Conservation (phyloP, 371 early-diverging fungal genomes). For the Apophysomyces variabilis region DNA sequence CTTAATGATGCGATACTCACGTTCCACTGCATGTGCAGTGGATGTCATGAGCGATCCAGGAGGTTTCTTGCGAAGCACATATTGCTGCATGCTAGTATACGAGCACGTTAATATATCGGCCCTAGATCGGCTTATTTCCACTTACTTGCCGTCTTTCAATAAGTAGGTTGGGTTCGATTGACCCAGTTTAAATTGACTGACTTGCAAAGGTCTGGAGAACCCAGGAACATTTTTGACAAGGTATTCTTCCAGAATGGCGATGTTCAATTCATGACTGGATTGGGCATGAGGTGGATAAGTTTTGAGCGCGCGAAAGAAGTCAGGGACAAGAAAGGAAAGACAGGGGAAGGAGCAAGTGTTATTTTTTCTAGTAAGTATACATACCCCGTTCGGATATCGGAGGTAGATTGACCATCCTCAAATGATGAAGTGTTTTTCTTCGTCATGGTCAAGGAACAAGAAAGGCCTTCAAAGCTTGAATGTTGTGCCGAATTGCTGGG, state of each 20-base stretch:
- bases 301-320: not conserved
- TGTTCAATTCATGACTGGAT: constrained; percentile 69
- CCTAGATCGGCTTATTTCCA: not conserved
- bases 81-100: constrained; percentile 52
- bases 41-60: constrained; percentile 82
- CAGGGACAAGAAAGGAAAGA: constrained; percentile 1
- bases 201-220: constrained; percentile 66
- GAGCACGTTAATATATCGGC: not conserved
- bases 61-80: constrained; percentile 92
- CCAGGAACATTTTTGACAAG: constrained; percentile 52
- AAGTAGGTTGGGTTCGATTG: constrained; percentile 94
- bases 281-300: not conserved
- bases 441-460: constrained; percentile 3
- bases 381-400: constrained; percentile 43
- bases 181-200: constrained; percentile 87
- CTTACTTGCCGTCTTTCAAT: constrained; percentile 70
- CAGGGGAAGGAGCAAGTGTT: not conserved
- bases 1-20: constrained; percentile 83
- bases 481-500: not conserved
- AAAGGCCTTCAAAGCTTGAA: not conserved
- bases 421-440: constrained; percentile 11
- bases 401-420: constrained; percentile 37
- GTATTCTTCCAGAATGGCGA: constrained; percentile 59
- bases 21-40: constrained; percentile 92
- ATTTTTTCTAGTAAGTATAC: not conserved